Conservation (phyloP, 75 land plant genomes). For the Cryptomeria japonica region DNA sequence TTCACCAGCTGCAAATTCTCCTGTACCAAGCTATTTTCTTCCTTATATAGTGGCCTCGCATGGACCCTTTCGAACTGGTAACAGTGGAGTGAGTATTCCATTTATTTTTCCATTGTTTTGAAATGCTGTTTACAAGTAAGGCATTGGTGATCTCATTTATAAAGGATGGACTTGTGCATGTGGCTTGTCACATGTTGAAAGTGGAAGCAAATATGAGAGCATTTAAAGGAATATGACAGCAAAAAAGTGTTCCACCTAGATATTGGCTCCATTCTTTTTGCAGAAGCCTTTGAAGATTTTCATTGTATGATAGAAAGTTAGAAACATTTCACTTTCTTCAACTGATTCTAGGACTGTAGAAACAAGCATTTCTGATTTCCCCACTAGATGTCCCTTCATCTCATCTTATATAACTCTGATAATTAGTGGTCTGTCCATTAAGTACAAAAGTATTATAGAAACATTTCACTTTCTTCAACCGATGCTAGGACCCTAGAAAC, state of each 20-base stretch:
- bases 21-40: conserved; percentile 80
- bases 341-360: too few species aligned
- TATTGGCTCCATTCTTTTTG: not conserved
- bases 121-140: conserved; percentile 2
- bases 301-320: too few species aligned
- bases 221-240: not conserved
- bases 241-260: not conserved
- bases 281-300: not conserved
- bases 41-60: conserved; percentile 90
- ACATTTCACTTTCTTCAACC: not conserved
- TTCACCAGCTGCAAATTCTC: conserved; percentile 42
- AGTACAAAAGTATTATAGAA: not conserved
- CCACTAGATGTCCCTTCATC: too few species aligned
- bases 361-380: too few species aligned
- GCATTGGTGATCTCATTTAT: not conserved
- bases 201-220: not conserved
- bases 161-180: not conserved
- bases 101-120: not conserved
- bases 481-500: not conserved
- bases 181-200: not conserved
- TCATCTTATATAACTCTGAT: too few species aligned
- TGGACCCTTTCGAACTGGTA: conserved; percentile 74
- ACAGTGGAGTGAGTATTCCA: conserved; percentile 55
- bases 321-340: too few species aligned
- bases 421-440: not conserved